Evolutionary conservation across 352 stramenopile genomes (phyloP).

Genomic region (Phytophthora ohioensis): DNA sequence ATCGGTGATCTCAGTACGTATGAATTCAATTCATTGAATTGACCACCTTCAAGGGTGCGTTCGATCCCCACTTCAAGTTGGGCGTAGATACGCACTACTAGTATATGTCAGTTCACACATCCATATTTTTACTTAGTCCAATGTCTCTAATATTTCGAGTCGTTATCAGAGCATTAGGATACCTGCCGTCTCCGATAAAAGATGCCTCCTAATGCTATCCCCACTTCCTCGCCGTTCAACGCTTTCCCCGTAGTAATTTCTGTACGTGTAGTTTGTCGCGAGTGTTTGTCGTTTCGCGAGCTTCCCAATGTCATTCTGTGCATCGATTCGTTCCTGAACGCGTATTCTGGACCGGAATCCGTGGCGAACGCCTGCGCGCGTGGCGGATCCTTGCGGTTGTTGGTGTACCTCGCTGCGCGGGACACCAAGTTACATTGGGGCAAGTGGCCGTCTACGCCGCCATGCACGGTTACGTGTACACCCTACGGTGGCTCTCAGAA

Average conservation of each 20-base stretch:
- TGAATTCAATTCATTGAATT: too few species aligned
- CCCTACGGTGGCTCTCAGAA: conserved; percentile 23
- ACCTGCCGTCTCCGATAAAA: too few species aligned
- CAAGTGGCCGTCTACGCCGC: conserved; percentile 7
- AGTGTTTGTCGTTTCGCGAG: conserved; percentile 8
- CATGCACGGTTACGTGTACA: conserved; percentile 20
- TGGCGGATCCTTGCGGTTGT: conserved; percentile 11
- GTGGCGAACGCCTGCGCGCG: conserved; percentile 1
- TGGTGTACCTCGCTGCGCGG: not conserved
- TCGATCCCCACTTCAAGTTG: too few species aligned
- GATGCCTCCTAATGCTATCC: too few species aligned
- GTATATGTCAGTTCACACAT: too few species aligned
- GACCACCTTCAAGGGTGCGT: too few species aligned
- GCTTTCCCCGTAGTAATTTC: conserved; percentile 10
- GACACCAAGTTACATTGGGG: conserved; percentile 14
- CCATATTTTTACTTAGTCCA: too few species aligned
- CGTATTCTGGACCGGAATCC: not conserved
- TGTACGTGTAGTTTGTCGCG: conserved; percentile 13
- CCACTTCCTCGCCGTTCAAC: not conserved
- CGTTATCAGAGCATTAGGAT: too few species aligned
- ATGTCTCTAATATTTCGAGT: too few species aligned
- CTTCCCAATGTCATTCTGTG: conserved; percentile 1
- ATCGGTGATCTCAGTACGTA: too few species aligned
- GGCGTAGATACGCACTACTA: too few species aligned
- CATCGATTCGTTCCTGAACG: conserved; percentile 10